A percentile compares a stretch with the other conserved stretches of the same genome.
phyloP scores from a whole-genome alignment of 2,329 filamentous ascomycete species.

The Pseudogymnoascus sp. region DNA sequence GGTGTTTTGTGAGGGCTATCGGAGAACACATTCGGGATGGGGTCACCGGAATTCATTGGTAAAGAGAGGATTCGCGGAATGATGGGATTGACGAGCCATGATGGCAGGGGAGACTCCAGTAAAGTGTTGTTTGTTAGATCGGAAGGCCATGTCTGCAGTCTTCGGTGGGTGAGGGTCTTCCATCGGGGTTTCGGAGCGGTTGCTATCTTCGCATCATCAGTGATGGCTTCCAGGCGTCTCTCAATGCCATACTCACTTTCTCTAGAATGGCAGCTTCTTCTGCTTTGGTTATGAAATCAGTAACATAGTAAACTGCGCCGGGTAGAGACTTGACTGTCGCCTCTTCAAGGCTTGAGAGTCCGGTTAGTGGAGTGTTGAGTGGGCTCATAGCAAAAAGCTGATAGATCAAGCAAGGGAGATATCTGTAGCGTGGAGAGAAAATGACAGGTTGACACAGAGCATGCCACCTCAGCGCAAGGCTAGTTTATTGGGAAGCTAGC shows the following conservation, averaged over 20 bases:
- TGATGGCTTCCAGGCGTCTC: neutral
- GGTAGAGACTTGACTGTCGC: constrained; percentile 51
- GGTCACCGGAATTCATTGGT: constrained; percentile 29
- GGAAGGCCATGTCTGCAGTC: constrained; percentile 85
- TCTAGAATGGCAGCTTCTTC: constrained; percentile 66
- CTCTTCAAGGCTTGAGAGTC: constrained; percentile 44
- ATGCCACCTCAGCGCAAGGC: constrained; percentile 12
- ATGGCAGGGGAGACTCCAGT: constrained; percentile 64
- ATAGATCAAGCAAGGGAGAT: neutral
- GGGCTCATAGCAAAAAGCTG: constrained; percentile 10
- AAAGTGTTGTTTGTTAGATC: constrained; percentile 73
- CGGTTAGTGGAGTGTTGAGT: constrained; percentile 5
- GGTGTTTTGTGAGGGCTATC: constrained; percentile 66
- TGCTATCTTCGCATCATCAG: constrained; percentile 37
- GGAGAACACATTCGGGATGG: constrained; percentile 42
- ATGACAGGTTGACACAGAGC: constrained; percentile 5
- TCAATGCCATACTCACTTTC: constrained; percentile 46
- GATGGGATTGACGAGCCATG: constrained; percentile 67
- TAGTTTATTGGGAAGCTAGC: constrained; percentile 5
- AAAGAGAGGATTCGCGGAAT: constrained; percentile 53
- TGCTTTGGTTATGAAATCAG: constrained; percentile 69
- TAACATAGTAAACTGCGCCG: constrained; percentile 70
- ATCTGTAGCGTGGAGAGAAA: neutral
- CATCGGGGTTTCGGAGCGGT: constrained; percentile 68
- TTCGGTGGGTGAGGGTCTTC: constrained; percentile 80